Evolutionary conservation across 441 rosid species (phyloP), one percentile per base, ranked within the genome.

Genomic region (Rhodomyrtus psidioides): DNA sequence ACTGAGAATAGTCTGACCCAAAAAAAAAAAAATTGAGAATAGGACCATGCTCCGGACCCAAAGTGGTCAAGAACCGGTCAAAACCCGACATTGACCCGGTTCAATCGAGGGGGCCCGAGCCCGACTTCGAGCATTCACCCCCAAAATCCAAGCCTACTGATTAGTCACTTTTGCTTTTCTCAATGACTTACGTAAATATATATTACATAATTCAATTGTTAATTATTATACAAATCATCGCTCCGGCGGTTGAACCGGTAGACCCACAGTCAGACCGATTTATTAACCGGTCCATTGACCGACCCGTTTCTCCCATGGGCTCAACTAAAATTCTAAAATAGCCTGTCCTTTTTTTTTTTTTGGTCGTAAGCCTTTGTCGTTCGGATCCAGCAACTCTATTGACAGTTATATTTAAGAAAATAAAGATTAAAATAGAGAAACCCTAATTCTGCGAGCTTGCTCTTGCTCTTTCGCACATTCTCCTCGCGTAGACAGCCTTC

Each of bases 31-130:
- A 42, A 42, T 7, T 21, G 2, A 14, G 14, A 70, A 39, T 34
- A 10, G 5, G 5, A 39, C 79, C 14, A 39, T 3, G 79, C 12
- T 21, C 26, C 13, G 0, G n/a, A 34, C 49, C 0, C 2, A 0
- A 39, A 21, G 13, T 10, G 5, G 79, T 70, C n/a, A 70, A 2
- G 49, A 70, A 70, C 49, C 9, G 2, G 15, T 21, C 79, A 39
- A 39, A 70, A 65, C 79, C 15, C 4, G 7, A 34, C 9, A 19
- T 65, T 39, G 44, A 39, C 14, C 26, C 15, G n/a, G 0, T 65
- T 65, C 79, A 65, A 65, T 34, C 15, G 0, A 65, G 79, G 79
- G 44, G 44, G 12, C 79, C 8, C 12, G 7, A 65, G 12, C 79
- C 8, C 12, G 7, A 65, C n/a, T 19, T 34, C 46, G 34, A 65